Base-by-base conservation (phyloP, 345 rosid genomes). In the Linum usitatissimum region DNA sequence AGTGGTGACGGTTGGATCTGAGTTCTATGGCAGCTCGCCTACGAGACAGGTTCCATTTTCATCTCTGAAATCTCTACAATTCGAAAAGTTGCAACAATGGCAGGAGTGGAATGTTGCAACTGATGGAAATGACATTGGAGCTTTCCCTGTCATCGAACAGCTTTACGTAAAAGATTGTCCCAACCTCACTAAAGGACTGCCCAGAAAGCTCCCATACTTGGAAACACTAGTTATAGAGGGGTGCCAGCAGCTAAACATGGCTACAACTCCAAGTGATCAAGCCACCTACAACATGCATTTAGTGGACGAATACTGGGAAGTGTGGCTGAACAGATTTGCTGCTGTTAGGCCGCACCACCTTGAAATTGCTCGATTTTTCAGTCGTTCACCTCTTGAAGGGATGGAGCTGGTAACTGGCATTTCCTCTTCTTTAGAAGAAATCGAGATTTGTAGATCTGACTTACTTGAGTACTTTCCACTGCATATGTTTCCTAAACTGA, bases 221-320 rank as follows among this genome's bases (percentile, higher is more conserved):
- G 34, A 34, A n/a, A 15, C 6, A 38, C 63, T 60, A 17, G 4
- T 1, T 15, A 34, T 60, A 4, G 13, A 5, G 6, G 63, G 21
- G 3, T 60, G 49, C 34, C 38, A 28, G n/a, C 61, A 58, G 38
- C 61, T 58, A 20, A 38, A 34, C 38, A 34, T 58, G 36, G 61
- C 61, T 30, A 6, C 36, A 58, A 6, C 30, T 13, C 61, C 61
- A 30, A 21, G 61, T 9, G 15, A 30, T 30, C 61, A 4, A 58
- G 40, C 38, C n/a, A 20, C 21, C 38, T 10, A 6, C 6, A 21
- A 18, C 3, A 9, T 55, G 10, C 23, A 55, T 18, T n/a, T 18
- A 1, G 20, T 10, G 20, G 58, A 18, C 8, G 18, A n/a, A 17
- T 7, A 55, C n/a, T 28, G 58, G 0, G 12, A 7, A 4, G 20